phyloP scores from a whole-genome alignment of 1,284 basidiomycete species.

The Puccinia novopanici region DNA sequence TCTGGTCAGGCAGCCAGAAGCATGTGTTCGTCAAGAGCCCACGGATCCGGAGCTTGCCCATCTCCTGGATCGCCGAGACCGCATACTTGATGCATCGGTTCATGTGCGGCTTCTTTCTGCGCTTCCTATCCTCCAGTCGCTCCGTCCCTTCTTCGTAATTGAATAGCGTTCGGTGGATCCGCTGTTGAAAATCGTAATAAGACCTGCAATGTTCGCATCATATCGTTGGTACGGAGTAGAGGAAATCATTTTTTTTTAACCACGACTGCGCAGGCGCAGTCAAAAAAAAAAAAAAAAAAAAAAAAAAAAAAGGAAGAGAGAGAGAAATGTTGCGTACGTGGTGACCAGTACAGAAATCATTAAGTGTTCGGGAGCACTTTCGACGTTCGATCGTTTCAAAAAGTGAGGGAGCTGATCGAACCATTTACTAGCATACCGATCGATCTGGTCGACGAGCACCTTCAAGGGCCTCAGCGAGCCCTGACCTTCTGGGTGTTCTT shows the following conservation, averaged over 20 bases:
- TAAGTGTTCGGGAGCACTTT: neutral
- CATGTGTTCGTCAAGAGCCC: constrained; percentile 2
- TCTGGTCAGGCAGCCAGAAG: neutral
- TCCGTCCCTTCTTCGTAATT: neutral
- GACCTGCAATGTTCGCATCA: neutral
- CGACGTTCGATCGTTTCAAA: constrained; percentile 12
- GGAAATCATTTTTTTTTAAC: constrained; percentile 6
- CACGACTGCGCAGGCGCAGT: no score
- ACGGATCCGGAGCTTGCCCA: neutral
- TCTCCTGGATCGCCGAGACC: constrained; percentile 16
- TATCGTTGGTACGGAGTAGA: no score
- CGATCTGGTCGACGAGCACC: neutral
- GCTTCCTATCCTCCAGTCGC: neutral
- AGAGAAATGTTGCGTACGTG: constrained; percentile 11
- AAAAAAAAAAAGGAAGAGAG: no score
- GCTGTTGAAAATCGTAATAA: constrained; percentile 14
- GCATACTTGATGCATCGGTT: constrained; percentile 1
- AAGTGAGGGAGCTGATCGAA: neutral
- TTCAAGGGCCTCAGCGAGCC: neutral
- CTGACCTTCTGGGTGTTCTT: neutral
- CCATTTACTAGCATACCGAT: neutral
- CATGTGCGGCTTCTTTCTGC: neutral
- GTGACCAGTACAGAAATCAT: constrained; percentile 9
- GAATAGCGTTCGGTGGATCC: constrained; percentile 16
- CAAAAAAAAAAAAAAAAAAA: neutral